phyloP scores from a whole-genome alignment of 2,329 filamentous ascomycete genomes.

The Aspergillus aculeatinus region DNA sequence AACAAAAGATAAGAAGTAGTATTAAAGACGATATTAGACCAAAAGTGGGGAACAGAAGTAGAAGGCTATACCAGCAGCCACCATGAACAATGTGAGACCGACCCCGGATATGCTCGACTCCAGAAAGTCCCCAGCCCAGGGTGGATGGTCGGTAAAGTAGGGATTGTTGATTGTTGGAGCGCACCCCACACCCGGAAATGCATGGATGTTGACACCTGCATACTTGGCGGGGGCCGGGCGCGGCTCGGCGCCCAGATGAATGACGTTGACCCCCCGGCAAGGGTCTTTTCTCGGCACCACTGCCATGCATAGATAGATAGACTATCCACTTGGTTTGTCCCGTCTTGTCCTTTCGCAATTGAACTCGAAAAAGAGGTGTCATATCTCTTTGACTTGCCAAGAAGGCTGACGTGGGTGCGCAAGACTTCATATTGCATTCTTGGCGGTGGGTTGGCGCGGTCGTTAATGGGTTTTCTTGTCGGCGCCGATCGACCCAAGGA shows the following conservation, averaged over 20 bases:
- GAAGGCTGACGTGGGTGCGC: not conserved
- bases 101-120: not conserved
- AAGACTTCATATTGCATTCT: no score
- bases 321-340: not conserved
- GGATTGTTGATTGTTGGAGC: no score
- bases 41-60: no score
- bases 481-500: no score
- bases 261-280: slow-evolving; percentile 20
- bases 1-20: no score
- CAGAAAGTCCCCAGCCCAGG: no score
- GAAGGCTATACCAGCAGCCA: no score
- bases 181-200: not conserved
- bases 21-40: no score
- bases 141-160: no score
- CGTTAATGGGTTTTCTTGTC: not conserved
- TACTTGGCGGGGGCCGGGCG: slow-evolving; percentile 14
- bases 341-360: not conserved
- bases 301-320: no score
- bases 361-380: not conserved
- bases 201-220: slow-evolving; percentile 15
- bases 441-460: not conserved
- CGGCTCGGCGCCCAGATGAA: slow-evolving; percentile 13
- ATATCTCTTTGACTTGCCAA: not conserved
- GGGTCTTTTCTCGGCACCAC: not conserved
- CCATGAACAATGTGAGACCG: not conserved